phyloP scores from a whole-genome alignment of 148 eudicot species.

The Chenopodium album region DNA sequence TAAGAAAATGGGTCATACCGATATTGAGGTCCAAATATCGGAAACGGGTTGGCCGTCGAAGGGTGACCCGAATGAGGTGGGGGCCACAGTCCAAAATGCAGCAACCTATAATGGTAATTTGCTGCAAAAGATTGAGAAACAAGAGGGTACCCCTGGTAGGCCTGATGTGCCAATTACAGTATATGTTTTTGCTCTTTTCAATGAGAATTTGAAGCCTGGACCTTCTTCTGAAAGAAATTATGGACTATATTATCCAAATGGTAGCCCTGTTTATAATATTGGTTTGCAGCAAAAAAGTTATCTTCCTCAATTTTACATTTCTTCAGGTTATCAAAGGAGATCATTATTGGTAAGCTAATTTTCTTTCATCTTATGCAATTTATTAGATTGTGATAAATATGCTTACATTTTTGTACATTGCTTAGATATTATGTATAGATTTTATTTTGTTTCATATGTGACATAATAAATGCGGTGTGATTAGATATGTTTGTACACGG shows the following conservation, averaged over 20 bases:
- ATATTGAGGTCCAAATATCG: conserved; percentile 54
- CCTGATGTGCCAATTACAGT: conserved; percentile 67
- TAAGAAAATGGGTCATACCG: conserved; percentile 59
- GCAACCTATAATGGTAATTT: conserved; percentile 73
- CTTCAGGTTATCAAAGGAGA: conserved; percentile 24
- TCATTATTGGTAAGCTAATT: conserved; percentile 7
- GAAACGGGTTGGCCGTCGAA: conserved; percentile 97
- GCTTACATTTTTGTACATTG: neutral
- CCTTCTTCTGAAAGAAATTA: conserved; percentile 85
- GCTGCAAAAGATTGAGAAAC: conserved; percentile 46
- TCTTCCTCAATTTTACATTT: conserved; percentile 47
- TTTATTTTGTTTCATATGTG: neutral
- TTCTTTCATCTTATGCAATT: neutral
- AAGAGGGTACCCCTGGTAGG: conserved; percentile 69
- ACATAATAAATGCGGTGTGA: neutral
- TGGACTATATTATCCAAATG: conserved; percentile 80
- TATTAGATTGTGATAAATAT: neutral
- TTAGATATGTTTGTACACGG: neutral
- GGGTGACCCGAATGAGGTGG: conserved; percentile 68
- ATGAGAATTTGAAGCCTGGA: conserved; percentile 85
- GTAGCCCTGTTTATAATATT: conserved; percentile 62
- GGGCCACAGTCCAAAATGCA: conserved; percentile 75
- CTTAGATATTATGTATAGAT: neutral
- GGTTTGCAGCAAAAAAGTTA: conserved; percentile 67
- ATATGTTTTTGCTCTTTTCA: conserved; percentile 80